A percentile compares a stretch with the other conserved stretches of the same genome.
Evolutionary conservation across 2,329 filamentous ascomycete genomes (phyloP).

Genomic region (Neonectria hederae): DNA sequence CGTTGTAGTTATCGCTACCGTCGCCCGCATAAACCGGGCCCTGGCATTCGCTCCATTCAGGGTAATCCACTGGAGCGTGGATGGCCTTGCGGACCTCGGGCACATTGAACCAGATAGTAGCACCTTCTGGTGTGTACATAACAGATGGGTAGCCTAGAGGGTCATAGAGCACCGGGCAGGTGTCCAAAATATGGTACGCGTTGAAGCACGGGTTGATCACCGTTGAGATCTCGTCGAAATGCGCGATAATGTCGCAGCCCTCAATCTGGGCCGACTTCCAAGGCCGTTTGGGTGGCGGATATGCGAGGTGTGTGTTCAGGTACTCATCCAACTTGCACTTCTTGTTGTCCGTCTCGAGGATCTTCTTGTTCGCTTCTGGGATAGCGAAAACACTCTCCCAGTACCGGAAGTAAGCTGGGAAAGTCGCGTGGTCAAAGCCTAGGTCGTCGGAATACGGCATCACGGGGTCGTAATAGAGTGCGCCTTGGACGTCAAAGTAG

Average conservation of each 20-base stretch:
- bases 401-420: conserved; percentile 21
- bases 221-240: conserved; percentile 65
- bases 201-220: conserved; percentile 79
- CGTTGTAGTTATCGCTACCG: conserved; percentile 62
- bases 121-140: conserved; percentile 69
- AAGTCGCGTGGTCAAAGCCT: conserved; percentile 30
- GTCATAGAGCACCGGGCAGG: conserved; percentile 77
- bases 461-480: conserved; percentile 76
- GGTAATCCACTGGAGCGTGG: conserved; percentile 62
- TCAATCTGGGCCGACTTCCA: conserved; percentile 47
- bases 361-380: conserved; percentile 32
- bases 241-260: conserved; percentile 61
- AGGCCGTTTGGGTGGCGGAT: conserved; percentile 66
- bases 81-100: conserved; percentile 74
- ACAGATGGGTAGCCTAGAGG: conserved; percentile 73
- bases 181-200: conserved; percentile 74
- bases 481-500: conserved; percentile 73
- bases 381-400: conserved; percentile 24
- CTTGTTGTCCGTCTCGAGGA: conserved; percentile 44
- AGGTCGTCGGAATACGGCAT: conserved; percentile 59
- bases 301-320: conserved; percentile 67
- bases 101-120: conserved; percentile 72
- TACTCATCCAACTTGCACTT: conserved; percentile 70
- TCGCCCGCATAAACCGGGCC: conserved; percentile 49
- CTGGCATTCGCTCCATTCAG: conserved; percentile 63